Percentiles rank a stretch among this genome's conserved stretches.
phyloP scores from a whole-genome alignment of 495 filamentous ascomycete genomes.

The Penicillium simplicissimum region DNA sequence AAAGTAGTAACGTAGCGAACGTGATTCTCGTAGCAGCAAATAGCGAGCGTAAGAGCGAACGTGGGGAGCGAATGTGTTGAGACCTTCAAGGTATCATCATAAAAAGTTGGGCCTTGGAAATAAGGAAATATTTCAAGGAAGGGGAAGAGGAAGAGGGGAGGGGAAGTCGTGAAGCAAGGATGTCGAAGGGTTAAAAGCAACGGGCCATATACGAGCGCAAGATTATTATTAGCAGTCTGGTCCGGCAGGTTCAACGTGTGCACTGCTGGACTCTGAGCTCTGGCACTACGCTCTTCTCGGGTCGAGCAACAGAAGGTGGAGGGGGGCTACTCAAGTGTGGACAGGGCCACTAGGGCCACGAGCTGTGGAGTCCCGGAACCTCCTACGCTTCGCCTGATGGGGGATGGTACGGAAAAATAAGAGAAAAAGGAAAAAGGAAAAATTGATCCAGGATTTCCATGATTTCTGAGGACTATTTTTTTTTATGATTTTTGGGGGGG shows the following conservation, averaged over 20 bases:
- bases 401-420: constrained; percentile 2
- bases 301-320: not conserved
- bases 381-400: constrained; percentile 9
- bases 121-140: constrained; percentile 16
- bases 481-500: constrained; percentile 1
- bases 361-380: constrained; percentile 23
- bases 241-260: constrained; percentile 31
- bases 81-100: constrained; percentile 41
- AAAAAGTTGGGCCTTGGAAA: constrained; percentile 19
- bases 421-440: constrained; percentile 6
- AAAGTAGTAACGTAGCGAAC: constrained; percentile 44
- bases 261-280: not conserved
- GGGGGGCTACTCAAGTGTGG: not conserved
- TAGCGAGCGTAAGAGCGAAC: constrained; percentile 52
- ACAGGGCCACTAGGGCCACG: constrained; percentile 19
- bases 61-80: constrained; percentile 45
- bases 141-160: constrained; percentile 23
- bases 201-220: constrained; percentile 20
- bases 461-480: not conserved
- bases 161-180: constrained; percentile 27
- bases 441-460: constrained; percentile 9
- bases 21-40: constrained; percentile 44
- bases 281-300: not conserved
- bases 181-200: constrained; percentile 33
- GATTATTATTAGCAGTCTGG: constrained; percentile 34